Evolutionary conservation across 257 asterid species (phyloP).

Genomic region (Ballota nigra): DNA sequence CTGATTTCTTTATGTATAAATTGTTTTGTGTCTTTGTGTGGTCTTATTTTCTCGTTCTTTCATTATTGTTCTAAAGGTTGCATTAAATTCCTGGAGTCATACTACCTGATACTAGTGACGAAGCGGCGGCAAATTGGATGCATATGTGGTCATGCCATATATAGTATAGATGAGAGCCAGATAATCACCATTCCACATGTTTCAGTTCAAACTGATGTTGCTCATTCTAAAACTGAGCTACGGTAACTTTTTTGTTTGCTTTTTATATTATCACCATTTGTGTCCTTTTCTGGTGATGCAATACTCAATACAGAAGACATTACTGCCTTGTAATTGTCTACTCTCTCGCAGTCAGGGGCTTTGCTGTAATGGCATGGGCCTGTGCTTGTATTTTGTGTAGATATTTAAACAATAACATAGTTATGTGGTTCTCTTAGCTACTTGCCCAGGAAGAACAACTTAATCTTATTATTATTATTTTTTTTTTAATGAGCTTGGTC

Average conservation of each 20-base stretch:
- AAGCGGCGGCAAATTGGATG: conserved; percentile 90
- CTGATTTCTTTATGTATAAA: background rate
- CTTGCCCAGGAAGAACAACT: background rate
- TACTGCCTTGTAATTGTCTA: background rate
- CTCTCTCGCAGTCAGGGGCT: background rate
- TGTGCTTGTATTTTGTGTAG: background rate
- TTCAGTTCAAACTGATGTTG: conserved; percentile 94
- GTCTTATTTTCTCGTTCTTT: conserved; percentile 9
- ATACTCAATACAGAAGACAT: background rate
- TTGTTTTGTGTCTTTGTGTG: background rate
- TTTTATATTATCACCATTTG: background rate
- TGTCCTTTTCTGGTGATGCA: conserved; percentile 4
- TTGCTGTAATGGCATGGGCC: background rate
- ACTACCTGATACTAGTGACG: conserved; percentile 88
- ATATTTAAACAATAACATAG: background rate
- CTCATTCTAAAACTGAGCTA: conserved; percentile 95
- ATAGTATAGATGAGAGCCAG: conserved; percentile 92
- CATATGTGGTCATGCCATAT: conserved; percentile 96
- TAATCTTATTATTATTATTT: no score
- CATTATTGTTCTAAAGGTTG: conserved; percentile 59
- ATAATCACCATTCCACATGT: conserved; percentile 86
- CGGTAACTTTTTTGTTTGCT: conserved; percentile 51
- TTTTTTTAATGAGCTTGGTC: background rate
- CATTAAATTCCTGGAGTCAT: conserved; percentile 85
- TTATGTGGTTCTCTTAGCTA: background rate